phyloP scores from a whole-genome alignment of 73 alveolate species.

The Paramecium caudatum region DNA sequence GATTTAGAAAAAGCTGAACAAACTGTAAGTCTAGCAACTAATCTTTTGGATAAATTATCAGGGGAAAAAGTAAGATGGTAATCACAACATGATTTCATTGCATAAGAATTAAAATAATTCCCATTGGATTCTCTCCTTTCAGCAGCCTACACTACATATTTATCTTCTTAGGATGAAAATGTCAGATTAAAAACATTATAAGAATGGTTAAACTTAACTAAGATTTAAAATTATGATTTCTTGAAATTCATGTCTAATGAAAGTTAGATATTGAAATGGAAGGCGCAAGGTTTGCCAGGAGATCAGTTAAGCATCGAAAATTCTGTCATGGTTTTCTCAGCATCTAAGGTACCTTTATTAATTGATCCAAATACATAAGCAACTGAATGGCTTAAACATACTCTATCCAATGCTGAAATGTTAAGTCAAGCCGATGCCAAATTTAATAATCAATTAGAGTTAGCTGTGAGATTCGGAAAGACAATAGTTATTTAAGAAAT shows the following conservation, averaged over 20 bases:
- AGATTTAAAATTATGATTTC: constrained; percentile 82
- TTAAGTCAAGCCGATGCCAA: constrained; percentile 95
- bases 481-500: constrained; percentile 96
- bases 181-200: constrained; percentile 88
- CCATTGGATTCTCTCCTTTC: constrained; percentile 94
- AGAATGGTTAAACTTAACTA: constrained; percentile 90
- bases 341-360: constrained; percentile 95
- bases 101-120: constrained; percentile 83
- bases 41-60: constrained; percentile 94
- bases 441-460: constrained; percentile 96
- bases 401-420: constrained; percentile 81
- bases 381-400: constrained; percentile 97
- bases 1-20: constrained; percentile 92
- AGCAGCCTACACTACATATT: constrained; percentile 97
- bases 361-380: constrained; percentile 99
- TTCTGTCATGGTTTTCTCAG: constrained; percentile 96
- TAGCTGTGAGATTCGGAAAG: constrained; percentile 99
- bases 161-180: constrained; percentile 97
- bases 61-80: constrained; percentile 99
- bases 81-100: constrained; percentile 85
- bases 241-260: constrained; percentile 96
- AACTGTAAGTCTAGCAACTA: constrained; percentile 93
- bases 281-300: constrained; percentile 99
- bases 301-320: constrained; percentile 99
- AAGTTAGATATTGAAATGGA: constrained; percentile 97